Evolutionary conservation across 2,329 filamentous ascomycete genomes (phyloP).

Genomic region (Cytospora paraplurivora): DNA sequence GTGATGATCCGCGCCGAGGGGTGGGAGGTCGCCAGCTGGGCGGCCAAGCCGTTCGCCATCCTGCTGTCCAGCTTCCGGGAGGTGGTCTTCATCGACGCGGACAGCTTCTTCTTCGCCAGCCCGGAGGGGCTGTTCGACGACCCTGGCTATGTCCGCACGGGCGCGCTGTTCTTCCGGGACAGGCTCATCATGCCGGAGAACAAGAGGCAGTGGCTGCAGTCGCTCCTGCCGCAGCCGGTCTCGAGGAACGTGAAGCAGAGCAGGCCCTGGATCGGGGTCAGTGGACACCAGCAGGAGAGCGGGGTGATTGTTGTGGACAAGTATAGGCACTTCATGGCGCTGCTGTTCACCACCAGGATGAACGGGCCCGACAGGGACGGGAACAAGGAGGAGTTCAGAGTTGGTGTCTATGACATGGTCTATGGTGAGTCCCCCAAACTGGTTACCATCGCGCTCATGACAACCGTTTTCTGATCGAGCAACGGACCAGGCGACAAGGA

Average conservation of each 20-base stretch:
- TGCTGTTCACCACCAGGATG: conserved; percentile 44
- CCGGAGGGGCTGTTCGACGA: conserved; percentile 47
- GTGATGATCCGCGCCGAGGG: conserved; percentile 48
- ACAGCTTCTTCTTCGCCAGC: conserved; percentile 46
- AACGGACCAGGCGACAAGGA: conserved; percentile 53
- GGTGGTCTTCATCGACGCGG: conserved; percentile 50
- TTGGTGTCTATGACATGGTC: conserved; percentile 50
- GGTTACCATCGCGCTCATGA: too few species aligned
- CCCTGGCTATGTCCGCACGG: conserved; percentile 43
- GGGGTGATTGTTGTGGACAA: conserved; percentile 51
- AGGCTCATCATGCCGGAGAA: conserved; percentile 44
- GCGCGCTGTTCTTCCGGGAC: conserved; percentile 50
- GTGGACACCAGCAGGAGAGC: conserved; percentile 46
- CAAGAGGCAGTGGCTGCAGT: conserved; percentile 43
- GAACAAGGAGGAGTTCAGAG: conserved; percentile 37
- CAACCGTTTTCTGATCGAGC: too few species aligned
- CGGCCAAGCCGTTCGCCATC: conserved; percentile 50
- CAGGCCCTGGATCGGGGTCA: conserved; percentile 41
- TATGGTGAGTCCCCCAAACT: conserved; percentile 43
- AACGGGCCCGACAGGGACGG: conserved; percentile 49
- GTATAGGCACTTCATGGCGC: conserved; percentile 47
- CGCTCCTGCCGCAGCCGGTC: conserved; percentile 46
- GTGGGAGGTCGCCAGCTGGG: conserved; percentile 49
- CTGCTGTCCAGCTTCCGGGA: conserved; percentile 50
- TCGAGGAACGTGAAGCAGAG: conserved; percentile 43